A percentile compares a stretch with the other conserved stretches of the same genome.
Evolutionary conservation across 257 asterid species (phyloP).

Genomic region (Agastache rugosa): DNA sequence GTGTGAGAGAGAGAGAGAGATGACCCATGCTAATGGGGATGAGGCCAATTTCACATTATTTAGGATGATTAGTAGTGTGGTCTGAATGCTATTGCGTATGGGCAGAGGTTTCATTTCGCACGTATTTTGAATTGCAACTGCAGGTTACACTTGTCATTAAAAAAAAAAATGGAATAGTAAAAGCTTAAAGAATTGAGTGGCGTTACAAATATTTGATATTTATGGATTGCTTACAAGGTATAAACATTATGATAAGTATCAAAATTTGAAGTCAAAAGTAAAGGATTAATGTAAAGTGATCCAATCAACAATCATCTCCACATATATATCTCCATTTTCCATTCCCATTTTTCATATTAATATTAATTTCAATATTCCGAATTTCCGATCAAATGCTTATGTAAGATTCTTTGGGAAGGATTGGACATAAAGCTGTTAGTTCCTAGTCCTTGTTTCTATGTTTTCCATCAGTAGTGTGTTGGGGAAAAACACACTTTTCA

Average conservation of each 20-base stretch:
- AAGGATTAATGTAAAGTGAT: neutral
- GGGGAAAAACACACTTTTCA: conserved; percentile 25
- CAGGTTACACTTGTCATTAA: too few species aligned
- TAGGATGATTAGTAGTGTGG: too few species aligned
- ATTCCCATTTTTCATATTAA: too few species aligned
- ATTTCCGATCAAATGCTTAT: too few species aligned
- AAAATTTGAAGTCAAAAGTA: too few species aligned
- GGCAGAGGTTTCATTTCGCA: too few species aligned
- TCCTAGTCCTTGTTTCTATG: neutral
- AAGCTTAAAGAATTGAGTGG: neutral
- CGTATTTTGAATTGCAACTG: too few species aligned
- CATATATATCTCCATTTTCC: too few species aligned
- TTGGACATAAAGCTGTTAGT: conserved; percentile 4
- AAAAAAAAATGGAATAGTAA: too few species aligned
- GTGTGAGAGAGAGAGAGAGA: neutral
- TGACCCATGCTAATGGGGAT: neutral
- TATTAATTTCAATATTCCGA: too few species aligned
- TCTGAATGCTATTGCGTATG: too few species aligned
- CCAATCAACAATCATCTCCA: neutral
- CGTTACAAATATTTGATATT: neutral
- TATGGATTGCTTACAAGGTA: neutral
- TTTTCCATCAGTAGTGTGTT: conserved; percentile 20
- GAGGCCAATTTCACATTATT: neutral
- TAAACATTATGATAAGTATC: too few species aligned
- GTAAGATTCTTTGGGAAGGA: neutral